A percentile compares a stretch with the other conserved stretches of the same genome.
phyloP scores from a whole-genome alignment of 31 red algal species.

The Endocladia muricata region DNA sequence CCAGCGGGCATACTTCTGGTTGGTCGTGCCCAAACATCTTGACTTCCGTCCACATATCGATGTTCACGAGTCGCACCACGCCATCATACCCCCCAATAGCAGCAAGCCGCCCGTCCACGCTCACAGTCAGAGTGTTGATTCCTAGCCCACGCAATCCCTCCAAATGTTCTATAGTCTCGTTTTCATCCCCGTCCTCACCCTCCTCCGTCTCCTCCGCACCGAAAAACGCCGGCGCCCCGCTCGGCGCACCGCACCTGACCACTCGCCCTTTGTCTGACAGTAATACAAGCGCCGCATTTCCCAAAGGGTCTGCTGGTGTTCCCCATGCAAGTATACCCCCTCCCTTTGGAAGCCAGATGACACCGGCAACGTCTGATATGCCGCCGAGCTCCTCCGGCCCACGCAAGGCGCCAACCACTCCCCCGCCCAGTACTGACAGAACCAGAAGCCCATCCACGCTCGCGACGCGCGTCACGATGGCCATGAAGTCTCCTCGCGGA shows the following conservation, averaged over 20 bases:
- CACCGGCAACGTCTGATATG: background rate
- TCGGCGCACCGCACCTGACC: background rate
- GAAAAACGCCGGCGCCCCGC: background rate
- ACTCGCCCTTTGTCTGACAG: background rate
- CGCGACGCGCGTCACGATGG: background rate
- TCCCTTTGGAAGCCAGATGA: background rate
- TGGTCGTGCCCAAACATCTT: no score
- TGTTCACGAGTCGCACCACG: background rate
- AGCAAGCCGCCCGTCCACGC: background rate
- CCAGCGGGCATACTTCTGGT: no score
- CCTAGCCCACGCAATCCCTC: background rate
- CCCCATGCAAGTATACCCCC: background rate
- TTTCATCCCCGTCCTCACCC: background rate
- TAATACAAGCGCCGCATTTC: background rate
- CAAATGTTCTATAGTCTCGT: no score
- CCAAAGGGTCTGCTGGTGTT: background rate
- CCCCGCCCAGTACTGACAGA: background rate
- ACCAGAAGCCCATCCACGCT: background rate
- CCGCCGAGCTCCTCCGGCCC: no score
- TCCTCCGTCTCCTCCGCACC: background rate
- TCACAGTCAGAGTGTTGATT: no score
- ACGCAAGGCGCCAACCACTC: no score
- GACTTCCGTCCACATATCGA: background rate
- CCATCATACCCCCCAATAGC: background rate
- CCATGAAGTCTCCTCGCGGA: background rate